Evolutionary conservation across 2,329 filamentous ascomycete species (phyloP).

Genomic region (Colletotrichum spinosum): DNA sequence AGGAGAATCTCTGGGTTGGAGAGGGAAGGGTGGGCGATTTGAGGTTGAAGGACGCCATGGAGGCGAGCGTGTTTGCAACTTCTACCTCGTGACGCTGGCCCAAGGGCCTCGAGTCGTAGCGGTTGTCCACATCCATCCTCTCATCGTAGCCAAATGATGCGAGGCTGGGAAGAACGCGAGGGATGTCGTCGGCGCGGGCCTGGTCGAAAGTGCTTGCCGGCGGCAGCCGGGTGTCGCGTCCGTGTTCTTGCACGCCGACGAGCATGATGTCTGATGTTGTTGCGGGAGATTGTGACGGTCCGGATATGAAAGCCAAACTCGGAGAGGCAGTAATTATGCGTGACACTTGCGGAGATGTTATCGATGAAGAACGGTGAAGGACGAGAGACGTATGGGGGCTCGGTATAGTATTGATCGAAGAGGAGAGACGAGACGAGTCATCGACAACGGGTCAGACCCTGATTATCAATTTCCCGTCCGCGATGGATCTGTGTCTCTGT

Average conservation of each 20-base stretch:
- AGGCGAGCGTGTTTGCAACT: constrained; percentile 32
- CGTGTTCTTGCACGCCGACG: constrained; percentile 34
- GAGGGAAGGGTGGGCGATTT: constrained; percentile 33
- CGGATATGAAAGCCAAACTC: background rate
- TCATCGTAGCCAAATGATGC: constrained; percentile 32
- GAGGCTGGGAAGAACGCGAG: constrained; percentile 31
- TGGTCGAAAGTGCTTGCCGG: constrained; percentile 20
- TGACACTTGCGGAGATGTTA: constrained; percentile 15
- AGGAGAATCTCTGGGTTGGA: constrained; percentile 33
- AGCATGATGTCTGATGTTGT: constrained; percentile 26
- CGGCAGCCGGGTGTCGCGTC: constrained; percentile 27
- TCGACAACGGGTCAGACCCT: constrained; percentile 39
- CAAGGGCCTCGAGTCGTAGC: constrained; percentile 19
- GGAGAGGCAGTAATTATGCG: background rate
- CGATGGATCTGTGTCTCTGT: constrained; percentile 38
- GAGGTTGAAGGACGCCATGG: constrained; percentile 37
- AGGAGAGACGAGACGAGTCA: constrained; percentile 37
- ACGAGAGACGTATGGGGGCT: constrained; percentile 8
- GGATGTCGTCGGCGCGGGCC: constrained; percentile 22
- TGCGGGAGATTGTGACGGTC: background rate
- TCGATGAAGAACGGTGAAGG: constrained; percentile 31
- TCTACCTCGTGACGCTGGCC: constrained; percentile 34
- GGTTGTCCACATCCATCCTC: constrained; percentile 31
- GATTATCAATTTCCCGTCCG: constrained; percentile 30
- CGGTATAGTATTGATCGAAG: constrained; percentile 23